Evolutionary conservation across 441 rosid genomes (phyloP).

Genomic region (Populus hybrid): DNA sequence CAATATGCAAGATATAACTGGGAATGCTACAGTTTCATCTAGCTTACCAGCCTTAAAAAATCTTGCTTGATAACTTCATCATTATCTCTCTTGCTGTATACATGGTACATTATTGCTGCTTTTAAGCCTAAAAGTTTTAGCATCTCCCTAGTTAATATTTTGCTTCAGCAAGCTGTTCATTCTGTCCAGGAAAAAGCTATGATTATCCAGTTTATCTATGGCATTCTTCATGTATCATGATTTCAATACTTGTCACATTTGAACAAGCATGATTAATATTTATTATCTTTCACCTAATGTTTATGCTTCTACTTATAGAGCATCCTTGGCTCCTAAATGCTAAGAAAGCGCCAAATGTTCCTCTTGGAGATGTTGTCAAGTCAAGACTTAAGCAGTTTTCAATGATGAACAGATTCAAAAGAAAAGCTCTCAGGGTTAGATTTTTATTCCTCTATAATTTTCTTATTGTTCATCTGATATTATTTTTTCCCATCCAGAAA

Average conservation of each 20-base stretch:
- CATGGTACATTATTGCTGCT: neutral
- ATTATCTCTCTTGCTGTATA: neutral
- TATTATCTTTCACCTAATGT: conserved; percentile 16
- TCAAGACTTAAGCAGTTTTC: conserved; percentile 96
- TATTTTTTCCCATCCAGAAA: conserved; percentile 7
- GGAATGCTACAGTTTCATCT: neutral
- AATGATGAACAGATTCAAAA: conserved; percentile 99
- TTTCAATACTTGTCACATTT: conserved; percentile 1
- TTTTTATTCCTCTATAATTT: conserved; percentile 9
- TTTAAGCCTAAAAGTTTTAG: neutral
- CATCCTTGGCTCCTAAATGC: conserved; percentile 99
- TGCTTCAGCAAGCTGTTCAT: neutral
- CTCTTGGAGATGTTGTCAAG: conserved; percentile 97
- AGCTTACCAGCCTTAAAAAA: neutral
- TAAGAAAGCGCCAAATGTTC: conserved; percentile 92
- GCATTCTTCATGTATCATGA: neutral
- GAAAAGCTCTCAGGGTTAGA: conserved; percentile 95
- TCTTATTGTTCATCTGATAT: neutral
- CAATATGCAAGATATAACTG: neutral
- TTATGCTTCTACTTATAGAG: conserved; percentile 44
- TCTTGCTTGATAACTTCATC: neutral
- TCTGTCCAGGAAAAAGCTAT: neutral
- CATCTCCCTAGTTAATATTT: neutral
- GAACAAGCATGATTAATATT: conserved; percentile 4
- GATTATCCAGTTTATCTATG: neutral